Conservation (phyloP, 2,329 filamentous ascomycete species). For the Alternaria alternata region DNA sequence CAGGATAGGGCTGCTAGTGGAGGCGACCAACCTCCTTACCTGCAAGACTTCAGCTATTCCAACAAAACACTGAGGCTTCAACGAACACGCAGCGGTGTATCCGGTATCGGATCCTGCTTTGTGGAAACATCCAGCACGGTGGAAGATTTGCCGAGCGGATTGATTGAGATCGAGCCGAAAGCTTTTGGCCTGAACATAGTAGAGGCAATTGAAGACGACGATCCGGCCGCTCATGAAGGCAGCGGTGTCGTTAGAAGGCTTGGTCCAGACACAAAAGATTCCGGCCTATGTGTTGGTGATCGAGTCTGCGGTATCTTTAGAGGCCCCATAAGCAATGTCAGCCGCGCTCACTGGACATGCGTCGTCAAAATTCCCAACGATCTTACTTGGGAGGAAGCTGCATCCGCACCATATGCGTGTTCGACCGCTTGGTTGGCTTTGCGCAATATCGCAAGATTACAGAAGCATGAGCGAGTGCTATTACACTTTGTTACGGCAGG, state of each 20-base stretch:
- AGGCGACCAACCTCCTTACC: slow-evolving; percentile 2
- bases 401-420: not conserved
- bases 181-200: slow-evolving; percentile 3
- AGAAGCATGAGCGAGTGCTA: not conserved
- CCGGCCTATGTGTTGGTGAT: slow-evolving; percentile 1
- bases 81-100: not conserved
- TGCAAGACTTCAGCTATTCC: not conserved
- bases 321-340: not conserved
- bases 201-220: not conserved
- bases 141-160: not conserved
- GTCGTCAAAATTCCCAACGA: not conserved
- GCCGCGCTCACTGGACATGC: not conserved
- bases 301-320: slow-evolving; percentile 6
- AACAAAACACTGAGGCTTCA: not conserved
- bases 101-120: not conserved
- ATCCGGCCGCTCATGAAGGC: not conserved
- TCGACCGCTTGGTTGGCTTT: not conserved
- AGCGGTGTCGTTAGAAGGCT: not conserved
- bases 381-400: slow-evolving; percentile 1
- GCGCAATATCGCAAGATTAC: not conserved
- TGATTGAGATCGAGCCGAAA: slow-evolving; percentile 1
- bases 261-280: not conserved
- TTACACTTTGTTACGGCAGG: not conserved
- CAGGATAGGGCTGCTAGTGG: not conserved
- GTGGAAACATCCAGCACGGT: not conserved